Percentiles rank a stretch among this genome's conserved stretches.
Evolutionary conservation across 768 basidiomycete species (phyloP).

Genomic region (Termitomyces sp.): DNA sequence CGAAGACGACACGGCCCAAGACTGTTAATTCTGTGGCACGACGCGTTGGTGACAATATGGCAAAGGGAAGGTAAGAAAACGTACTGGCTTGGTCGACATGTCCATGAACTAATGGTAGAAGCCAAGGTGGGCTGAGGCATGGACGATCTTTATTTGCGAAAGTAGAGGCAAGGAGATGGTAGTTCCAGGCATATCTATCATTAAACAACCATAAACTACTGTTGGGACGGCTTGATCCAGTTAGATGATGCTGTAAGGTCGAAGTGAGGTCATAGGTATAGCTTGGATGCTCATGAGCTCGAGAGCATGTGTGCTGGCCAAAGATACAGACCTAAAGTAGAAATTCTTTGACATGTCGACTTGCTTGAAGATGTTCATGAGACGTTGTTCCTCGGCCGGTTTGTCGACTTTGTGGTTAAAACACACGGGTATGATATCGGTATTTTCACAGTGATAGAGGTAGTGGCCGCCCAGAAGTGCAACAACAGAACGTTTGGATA

Average conservation of each 20-base stretch:
- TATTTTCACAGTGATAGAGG: conserved; percentile 91
- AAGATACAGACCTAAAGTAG: conserved; percentile 74
- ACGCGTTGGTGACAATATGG: neutral
- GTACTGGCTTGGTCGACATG: conserved; percentile 98
- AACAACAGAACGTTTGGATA: conserved; percentile 87
- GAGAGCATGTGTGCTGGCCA: neutral
- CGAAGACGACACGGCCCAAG: conserved; percentile 82
- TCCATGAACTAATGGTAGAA: conserved; percentile 88
- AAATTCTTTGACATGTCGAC: conserved; percentile 99
- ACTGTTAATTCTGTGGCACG: conserved; percentile 72
- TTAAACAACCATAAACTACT: conserved; percentile 64
- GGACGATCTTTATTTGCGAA: conserved; percentile 41
- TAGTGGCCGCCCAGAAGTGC: conserved; percentile 94
- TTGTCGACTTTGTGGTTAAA: conserved; percentile 82
- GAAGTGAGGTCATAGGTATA: conserved; percentile 97
- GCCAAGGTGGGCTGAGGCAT: conserved; percentile 65
- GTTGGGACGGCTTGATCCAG: conserved; percentile 41
- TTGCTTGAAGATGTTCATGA: conserved; percentile 89
- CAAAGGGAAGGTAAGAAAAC: conserved; percentile 20
- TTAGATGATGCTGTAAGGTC: conserved; percentile 90
- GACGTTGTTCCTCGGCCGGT: conserved; percentile 81
- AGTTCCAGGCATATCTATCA: conserved; percentile 94
- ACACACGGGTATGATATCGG: conserved; percentile 75
- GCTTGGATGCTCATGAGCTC: conserved; percentile 32
- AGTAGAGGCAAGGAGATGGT: conserved; percentile 71